Percentiles rank a stretch among this genome's conserved stretches.
Conservation (phyloP, 805 yeast genomes). For the Grigorovia yakushimaensis region DNA sequence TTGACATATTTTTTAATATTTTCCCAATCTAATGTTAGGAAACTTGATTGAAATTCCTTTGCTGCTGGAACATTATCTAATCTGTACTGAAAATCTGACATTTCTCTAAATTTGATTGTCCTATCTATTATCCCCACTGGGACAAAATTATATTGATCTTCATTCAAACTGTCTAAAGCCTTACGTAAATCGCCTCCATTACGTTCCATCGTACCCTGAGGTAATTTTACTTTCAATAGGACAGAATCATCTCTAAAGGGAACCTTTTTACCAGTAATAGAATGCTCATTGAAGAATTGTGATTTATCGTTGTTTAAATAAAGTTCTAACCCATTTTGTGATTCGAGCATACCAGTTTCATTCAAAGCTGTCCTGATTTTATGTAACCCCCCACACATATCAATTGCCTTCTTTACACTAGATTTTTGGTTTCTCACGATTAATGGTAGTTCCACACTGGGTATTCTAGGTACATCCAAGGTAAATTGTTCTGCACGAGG, state of each 20-base stretch:
- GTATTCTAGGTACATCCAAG: conserved; percentile 62
- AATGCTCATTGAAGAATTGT: conserved; percentile 42
- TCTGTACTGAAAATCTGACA: conserved; percentile 78
- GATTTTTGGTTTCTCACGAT: conserved; percentile 37
- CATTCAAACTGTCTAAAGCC: conserved; percentile 31
- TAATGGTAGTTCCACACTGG: conserved; percentile 73
- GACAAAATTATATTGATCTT: conserved; percentile 34
- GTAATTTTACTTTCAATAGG: conserved; percentile 48
- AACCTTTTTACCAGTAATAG: conserved; percentile 42
- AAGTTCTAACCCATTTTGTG: conserved; percentile 22
- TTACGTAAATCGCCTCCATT: conserved; percentile 36
- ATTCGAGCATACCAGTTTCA: conserved; percentile 19
- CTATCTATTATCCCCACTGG: conserved; percentile 63
- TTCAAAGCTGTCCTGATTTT: conserved; percentile 27
- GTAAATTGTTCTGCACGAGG: conserved; percentile 43
- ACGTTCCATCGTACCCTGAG: conserved; percentile 40
- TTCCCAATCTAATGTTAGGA: conserved; percentile 24
- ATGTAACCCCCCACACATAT: conserved; percentile 56
- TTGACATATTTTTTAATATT: conserved; percentile 23
- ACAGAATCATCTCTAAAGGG: conserved; percentile 46
- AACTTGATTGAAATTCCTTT: conserved; percentile 23
- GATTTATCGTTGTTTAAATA: conserved; percentile 30
- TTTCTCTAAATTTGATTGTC: conserved; percentile 68
- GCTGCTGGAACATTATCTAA: conserved; percentile 49
- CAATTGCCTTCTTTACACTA: conserved; percentile 51